Evolutionary conservation across 164 flowering plant species (phyloP), one percentile per base, ranked within the genome.

Genomic region (Buxus sempervirens): DNA sequence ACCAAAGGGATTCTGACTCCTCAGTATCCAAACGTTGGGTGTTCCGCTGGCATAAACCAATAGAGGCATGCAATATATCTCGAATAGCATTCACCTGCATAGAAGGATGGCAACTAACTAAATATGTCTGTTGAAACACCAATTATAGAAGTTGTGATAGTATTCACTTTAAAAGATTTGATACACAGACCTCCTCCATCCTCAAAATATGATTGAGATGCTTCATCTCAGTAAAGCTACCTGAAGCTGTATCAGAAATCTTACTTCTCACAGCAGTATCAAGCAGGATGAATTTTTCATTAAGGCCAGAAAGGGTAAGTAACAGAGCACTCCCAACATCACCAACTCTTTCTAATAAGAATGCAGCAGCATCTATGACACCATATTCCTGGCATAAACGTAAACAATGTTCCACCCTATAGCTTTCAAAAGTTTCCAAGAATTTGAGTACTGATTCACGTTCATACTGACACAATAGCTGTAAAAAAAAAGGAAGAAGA

Each of bases 271-370:
- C 72, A 62, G 85, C 84, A 64, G 70, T 27, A 65, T 77, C 88
- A 72, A 95, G 96, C 73, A 68, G 60, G 23, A 41, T 49, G 58
- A 95, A 85, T 71, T 89, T 89, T 60, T 87, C 84, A 75, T 74
- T 70, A 49, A 95, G 86, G 38, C 79, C 79, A 72, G 97, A 85
- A 70, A 95, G 86, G 60, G 83, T 84, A 45, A 92, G 90, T 58
- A 72, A 76, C 67, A 92, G 91, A 74, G 99, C 97, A 83, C 85
- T 90, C 49, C 93, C 96, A 67, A 89, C 96, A 81, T 95, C 97
- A 69, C 98, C 99, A 77, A 88, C 98, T 81, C 97, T 84, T 82
- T 95, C 99, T 42, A 90, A 73, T 68, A 95, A 88, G 69, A 92
- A 95, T 21, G 97, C 96, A 73, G 96, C 89, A 56, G 98, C 99